phyloP scores from a whole-genome alignment of 129 eudicot genomes.

The sunflower (Helianthus annuus) region DNA sequence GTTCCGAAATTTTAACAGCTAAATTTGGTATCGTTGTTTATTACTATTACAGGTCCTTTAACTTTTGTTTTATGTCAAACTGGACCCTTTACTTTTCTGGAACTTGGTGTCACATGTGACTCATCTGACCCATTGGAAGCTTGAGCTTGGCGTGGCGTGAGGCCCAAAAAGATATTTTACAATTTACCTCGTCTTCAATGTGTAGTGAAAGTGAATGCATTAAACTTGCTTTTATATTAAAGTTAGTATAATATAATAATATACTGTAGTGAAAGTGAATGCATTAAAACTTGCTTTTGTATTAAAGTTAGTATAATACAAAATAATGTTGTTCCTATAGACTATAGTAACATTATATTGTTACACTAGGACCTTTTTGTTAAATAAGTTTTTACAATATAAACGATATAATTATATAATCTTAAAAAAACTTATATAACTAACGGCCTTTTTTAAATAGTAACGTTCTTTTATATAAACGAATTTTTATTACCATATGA shows the following conservation, averaged over 20 bases:
- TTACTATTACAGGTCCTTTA: constrained; percentile 1
- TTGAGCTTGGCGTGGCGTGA: not conserved
- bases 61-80: constrained; percentile 17
- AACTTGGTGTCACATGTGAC: constrained; percentile 21
- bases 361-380: too few relatives aligned
- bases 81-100: constrained; percentile 16
- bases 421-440: too few relatives aligned
- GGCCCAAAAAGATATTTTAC: not conserved
- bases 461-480: too few relatives aligned
- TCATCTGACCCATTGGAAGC: constrained; percentile 11
- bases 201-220: too few relatives aligned
- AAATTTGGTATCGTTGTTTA: constrained; percentile 17
- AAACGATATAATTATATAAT: too few relatives aligned
- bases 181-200: not conserved
- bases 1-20: constrained; percentile 25
- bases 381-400: too few relatives aligned
- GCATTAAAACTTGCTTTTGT: not conserved
- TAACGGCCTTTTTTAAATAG: too few relatives aligned
- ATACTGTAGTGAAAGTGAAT: not conserved
- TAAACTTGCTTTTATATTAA: not conserved
- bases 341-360: too few relatives aligned
- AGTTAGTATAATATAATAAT: too few relatives aligned
- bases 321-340: too few relatives aligned
- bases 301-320: too few relatives aligned
- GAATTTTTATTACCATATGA: too few relatives aligned